Evolutionary conservation across 441 rosid genomes (phyloP), one percentile per base, ranked within the genome.

Genomic region (Iberis amara): DNA sequence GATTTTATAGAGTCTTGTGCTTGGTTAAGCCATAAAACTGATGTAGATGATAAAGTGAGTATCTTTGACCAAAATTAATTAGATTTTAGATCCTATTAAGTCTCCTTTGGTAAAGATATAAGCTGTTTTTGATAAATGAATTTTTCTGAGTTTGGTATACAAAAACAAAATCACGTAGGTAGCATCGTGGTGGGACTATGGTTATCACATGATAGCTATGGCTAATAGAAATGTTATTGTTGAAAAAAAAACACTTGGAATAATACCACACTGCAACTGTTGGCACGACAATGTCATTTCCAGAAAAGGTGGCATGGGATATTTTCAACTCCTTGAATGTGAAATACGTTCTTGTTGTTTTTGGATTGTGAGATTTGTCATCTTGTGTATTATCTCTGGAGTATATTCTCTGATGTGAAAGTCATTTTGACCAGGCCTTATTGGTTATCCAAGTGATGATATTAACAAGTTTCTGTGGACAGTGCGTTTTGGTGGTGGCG

Each of bases 141-240:
- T 11, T 68, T 8, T 15, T 6, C 59, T 51, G 57, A 42, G 28
- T 40, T 64, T 48, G 36, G 39, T 47, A 48, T 45, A n/a, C 43
- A 30, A 46, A 46, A 31, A 28, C 3, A 62, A 51, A 33, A 70
- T 59, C 36, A 48, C 66, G 57, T 77, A 94, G 99, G 99, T 94
- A 66, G 99, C 99, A 52, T 94, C 99, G 43, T 94, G 99, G 99
- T 94, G 99, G 97, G 99, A 94, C 79, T 94, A 89, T 49, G 99
- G 99, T 57, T 94, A 94, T 67, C 99, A 94, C 69, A 94, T 97
- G 36, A 89, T 96, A 52, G 99, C 99, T 30, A 94, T 94, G 99
- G 99, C 97, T 44, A 94, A 94, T 53, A 89, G 99, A 56, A 94
- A 96, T n/a, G 99, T 94, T 52, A 89, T 94, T 52, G 99, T 94